These are phyloP conservation scores for Globisporangium paddicum DNA, from an alignment of 352 stramenopile species.

Conservation along the genomic window DNA sequence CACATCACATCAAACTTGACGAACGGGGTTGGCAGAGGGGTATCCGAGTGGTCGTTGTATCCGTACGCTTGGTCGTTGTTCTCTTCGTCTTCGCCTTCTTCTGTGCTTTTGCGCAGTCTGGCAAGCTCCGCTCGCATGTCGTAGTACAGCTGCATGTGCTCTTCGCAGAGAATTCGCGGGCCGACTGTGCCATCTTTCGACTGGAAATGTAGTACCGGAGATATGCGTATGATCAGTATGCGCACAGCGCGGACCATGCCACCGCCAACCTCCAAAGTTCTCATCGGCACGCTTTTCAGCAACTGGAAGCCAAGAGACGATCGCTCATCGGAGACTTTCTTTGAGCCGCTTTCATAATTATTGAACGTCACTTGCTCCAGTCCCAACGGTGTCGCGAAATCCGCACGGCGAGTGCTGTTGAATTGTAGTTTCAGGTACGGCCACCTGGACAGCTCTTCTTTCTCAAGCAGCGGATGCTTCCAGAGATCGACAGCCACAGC, in stretches of 20 bases:
- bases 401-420: slow-evolving; percentile 63
- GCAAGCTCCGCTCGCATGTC: slow-evolving; percentile 34
- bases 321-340: background rate
- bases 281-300: slow-evolving; percentile 62
- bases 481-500: slow-evolving; percentile 35
- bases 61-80: slow-evolving; percentile 11
- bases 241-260: slow-evolving; percentile 61
- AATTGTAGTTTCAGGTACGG: slow-evolving; percentile 57
- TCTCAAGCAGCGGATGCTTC: slow-evolving; percentile 44
- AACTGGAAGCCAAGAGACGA: slow-evolving; percentile 30
- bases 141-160: slow-evolving; percentile 48
- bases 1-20: slow-evolving; percentile 66
- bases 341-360: background rate
- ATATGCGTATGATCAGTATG: slow-evolving; percentile 43
- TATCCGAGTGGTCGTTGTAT: slow-evolving; percentile 17
- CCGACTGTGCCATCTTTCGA: slow-evolving; percentile 55
- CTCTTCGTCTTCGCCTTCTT: slow-evolving; percentile 16
- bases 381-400: slow-evolving; percentile 36
- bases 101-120: slow-evolving; percentile 6
- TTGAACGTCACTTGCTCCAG: slow-evolving; percentile 26
- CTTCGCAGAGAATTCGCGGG: slow-evolving; percentile 60
- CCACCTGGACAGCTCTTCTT: slow-evolving; percentile 43
- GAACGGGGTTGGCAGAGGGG: slow-evolving; percentile 49
- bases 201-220: slow-evolving; percentile 59
- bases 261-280: slow-evolving; percentile 50